phyloP scores from a whole-genome alignment of 164 flowering plant species.

The Stephania cephalantha region DNA sequence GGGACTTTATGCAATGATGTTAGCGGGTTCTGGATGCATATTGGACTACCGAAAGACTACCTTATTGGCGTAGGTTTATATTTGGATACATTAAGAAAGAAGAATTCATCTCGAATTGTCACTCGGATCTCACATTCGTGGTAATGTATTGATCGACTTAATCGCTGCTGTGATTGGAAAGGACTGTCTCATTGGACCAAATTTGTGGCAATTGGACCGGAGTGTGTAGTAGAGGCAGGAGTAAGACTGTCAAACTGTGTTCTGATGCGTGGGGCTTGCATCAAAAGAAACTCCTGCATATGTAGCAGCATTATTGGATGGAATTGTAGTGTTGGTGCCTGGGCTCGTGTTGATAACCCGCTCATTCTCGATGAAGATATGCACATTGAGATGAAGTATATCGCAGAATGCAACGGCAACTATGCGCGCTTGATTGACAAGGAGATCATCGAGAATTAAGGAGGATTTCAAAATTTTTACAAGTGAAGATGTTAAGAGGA shows the following conservation, averaged over 20 bases:
- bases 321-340: conserved; percentile 95
- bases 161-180: conserved; percentile 85
- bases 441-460: conserved; percentile 91
- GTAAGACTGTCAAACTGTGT: conserved; percentile 96
- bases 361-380: conserved; percentile 96
- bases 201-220: conserved; percentile 95
- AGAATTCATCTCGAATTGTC: conserved; percentile 59
- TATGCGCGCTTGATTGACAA: conserved; percentile 92
- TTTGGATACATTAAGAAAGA: conserved; percentile 71
- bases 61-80: conserved; percentile 87
- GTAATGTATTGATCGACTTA: no score
- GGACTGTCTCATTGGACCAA: conserved; percentile 94
- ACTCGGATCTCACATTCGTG: no score
- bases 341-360: conserved; percentile 99
- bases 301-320: conserved; percentile 93
- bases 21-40: conserved; percentile 99
- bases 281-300: conserved; percentile 88
- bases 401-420: conserved; percentile 96
- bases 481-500: conserved; percentile 28
- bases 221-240: conserved; percentile 92
- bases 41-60: conserved; percentile 94
- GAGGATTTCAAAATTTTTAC: conserved; percentile 94
- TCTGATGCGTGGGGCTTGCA: conserved; percentile 81
- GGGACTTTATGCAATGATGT: conserved; percentile 85
- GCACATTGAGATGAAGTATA: conserved; percentile 85